Conservation (phyloP, 2,329 filamentous ascomycete species). For the Delphinella strobiligena region DNA sequence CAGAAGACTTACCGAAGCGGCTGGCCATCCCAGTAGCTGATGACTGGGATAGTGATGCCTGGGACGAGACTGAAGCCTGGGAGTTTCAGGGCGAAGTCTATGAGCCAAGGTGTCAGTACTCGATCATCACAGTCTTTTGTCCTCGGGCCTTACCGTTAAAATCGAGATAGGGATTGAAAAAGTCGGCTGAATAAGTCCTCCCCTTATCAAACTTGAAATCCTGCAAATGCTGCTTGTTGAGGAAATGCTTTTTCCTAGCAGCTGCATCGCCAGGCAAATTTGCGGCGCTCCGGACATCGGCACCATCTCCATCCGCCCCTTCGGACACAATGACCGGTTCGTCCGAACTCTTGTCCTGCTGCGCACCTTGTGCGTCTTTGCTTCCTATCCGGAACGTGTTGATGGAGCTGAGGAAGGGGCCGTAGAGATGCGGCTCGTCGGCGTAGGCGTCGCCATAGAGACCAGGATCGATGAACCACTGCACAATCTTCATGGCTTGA, state of each 20-base stretch:
- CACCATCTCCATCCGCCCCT: constrained; percentile 32
- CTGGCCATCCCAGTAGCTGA: constrained; percentile 73
- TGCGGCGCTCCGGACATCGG: constrained; percentile 25
- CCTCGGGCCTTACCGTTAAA: constrained; percentile 49
- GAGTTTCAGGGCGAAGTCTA: constrained; percentile 55
- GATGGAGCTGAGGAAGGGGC: constrained; percentile 67
- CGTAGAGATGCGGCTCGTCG: constrained; percentile 76
- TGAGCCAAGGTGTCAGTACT: neutral
- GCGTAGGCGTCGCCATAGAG: constrained; percentile 83
- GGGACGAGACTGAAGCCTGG: constrained; percentile 44
- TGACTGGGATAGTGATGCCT: constrained; percentile 59
- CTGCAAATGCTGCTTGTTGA: constrained; percentile 42
- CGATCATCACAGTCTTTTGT: constrained; percentile 7
- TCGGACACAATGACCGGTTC: constrained; percentile 46
- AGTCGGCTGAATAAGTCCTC: constrained; percentile 53
- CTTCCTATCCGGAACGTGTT: constrained; percentile 61
- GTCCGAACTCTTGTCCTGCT: constrained; percentile 30
- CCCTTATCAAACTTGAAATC: constrained; percentile 51
- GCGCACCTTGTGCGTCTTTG: constrained; percentile 19
- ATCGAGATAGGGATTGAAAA: constrained; percentile 87
- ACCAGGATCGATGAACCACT: constrained; percentile 83
- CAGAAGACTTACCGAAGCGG: constrained; percentile 50
- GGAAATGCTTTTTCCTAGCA: constrained; percentile 48
- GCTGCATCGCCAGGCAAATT: constrained; percentile 28
- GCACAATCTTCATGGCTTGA: constrained; percentile 72